Percentiles rank a stretch among this genome's conserved stretches.
Conservation (phyloP, 2,329 filamentous ascomycete species). For the Aspergillus quadrilineatus region DNA sequence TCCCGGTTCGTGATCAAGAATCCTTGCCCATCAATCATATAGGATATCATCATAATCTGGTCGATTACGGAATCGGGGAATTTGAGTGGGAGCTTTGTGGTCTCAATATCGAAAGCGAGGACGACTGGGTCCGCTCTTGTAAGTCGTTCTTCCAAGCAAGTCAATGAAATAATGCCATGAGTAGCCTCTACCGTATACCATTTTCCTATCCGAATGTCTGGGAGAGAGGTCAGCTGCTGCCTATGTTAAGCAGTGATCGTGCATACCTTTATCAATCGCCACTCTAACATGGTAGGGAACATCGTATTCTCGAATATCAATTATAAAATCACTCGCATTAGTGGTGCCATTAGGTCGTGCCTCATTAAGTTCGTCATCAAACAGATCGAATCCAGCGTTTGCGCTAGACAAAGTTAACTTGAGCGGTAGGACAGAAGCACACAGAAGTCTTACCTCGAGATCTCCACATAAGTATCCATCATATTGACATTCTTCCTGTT, state of each 20-base stretch:
- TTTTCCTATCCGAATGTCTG: conserved; percentile 90
- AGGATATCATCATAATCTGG: conserved; percentile 99
- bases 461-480: conserved; percentile 98
- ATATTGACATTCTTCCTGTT: conserved; percentile 95
- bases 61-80: conserved; percentile 94
- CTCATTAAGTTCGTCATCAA: conserved; percentile 85
- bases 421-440: not conserved
- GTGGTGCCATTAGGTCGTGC: conserved; percentile 74
- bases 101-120: conserved; percentile 99
- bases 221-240: conserved; percentile 22
- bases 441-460: conserved; percentile 64
- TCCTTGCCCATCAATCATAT: conserved; percentile 99
- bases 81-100: conserved; percentile 90
- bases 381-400: conserved; percentile 86
- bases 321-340: conserved; percentile 94
- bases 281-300: conserved; percentile 99
- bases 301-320: conserved; percentile 98
- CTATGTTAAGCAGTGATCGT: not conserved
- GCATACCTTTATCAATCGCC: conserved; percentile 81
- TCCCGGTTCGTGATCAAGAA: conserved; percentile 98
- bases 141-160: conserved; percentile 80
- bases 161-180: conserved; percentile 81
- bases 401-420: conserved; percentile 52
- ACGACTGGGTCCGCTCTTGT: conserved; percentile 94
- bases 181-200: conserved; percentile 97